Evolutionary conservation across 1,139 yeast genomes (phyloP).

Genomic region (Zygosaccharomyces sapae): DNA sequence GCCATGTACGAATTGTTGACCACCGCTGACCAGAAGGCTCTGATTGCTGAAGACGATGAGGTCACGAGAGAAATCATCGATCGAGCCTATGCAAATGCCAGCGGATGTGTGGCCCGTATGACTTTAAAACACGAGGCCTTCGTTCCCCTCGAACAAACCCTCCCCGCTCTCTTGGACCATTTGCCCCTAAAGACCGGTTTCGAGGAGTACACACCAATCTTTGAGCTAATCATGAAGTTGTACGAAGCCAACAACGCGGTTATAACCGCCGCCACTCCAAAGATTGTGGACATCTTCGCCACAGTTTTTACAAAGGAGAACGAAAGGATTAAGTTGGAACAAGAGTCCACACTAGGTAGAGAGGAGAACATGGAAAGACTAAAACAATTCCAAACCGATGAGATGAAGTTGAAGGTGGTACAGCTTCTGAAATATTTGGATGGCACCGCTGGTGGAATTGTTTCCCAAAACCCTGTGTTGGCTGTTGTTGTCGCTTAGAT

Average conservation of each 20-base stretch:
- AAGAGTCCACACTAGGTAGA: conserved; percentile 75
- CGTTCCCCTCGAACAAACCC: conserved; percentile 75
- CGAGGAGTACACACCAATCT: conserved; percentile 91
- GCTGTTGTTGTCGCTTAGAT: conserved; percentile 47
- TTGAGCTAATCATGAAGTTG: conserved; percentile 68
- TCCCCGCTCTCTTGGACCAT: conserved; percentile 71
- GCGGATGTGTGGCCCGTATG: conserved; percentile 97
- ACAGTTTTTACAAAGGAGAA: conserved; percentile 68
- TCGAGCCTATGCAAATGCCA: conserved; percentile 87
- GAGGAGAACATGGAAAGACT: conserved; percentile 73
- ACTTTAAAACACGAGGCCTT: conserved; percentile 65
- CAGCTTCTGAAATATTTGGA: conserved; percentile 73
- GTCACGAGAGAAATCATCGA: conserved; percentile 77
- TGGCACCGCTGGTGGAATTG: conserved; percentile 56
- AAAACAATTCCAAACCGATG: conserved; percentile 73
- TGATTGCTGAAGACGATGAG: conserved; percentile 61
- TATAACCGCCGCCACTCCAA: conserved; percentile 56
- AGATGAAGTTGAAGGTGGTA: conserved; percentile 58
- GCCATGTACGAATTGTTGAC: conserved; percentile 74
- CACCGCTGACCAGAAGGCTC: conserved; percentile 67
- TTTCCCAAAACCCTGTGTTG: conserved; percentile 53
- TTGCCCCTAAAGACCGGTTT: conserved; percentile 85
- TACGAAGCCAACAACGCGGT: conserved; percentile 60
- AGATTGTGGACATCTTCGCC: conserved; percentile 63
- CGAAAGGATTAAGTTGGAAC: conserved; percentile 63